Evolutionary conservation across 2,329 filamentous ascomycete species (phyloP).

Genomic region (Diaporthe sp.): DNA sequence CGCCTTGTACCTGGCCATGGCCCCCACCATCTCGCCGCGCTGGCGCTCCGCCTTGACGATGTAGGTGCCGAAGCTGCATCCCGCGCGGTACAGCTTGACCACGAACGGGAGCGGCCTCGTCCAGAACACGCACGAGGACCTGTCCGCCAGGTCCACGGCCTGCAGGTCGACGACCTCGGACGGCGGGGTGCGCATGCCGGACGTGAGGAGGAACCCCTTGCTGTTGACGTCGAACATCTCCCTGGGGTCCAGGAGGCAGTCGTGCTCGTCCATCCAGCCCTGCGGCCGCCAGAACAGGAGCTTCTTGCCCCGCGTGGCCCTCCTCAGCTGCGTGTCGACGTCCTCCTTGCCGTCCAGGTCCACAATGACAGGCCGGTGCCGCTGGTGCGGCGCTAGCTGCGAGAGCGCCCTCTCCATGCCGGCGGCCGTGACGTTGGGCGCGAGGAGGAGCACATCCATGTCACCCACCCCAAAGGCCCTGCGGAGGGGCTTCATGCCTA

Average conservation of each 20-base stretch:
- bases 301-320: conserved; percentile 38
- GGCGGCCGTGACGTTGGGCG: conserved; percentile 42
- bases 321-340: conserved; percentile 34
- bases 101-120: conserved; percentile 43
- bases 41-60: conserved; percentile 42
- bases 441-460: conserved; percentile 44
- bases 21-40: conserved; percentile 31
- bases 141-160: conserved; percentile 25
- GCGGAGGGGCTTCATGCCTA: conserved; percentile 45
- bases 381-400: conserved; percentile 43
- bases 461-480: conserved; percentile 44
- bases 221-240: conserved; percentile 45
- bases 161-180: conserved; percentile 41
- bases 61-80: conserved; percentile 46
- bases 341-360: conserved; percentile 38
- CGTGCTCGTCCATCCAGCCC: conserved; percentile 44
- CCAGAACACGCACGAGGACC: conserved; percentile 33
- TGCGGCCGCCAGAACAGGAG: conserved; percentile 46
- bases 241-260: conserved; percentile 43
- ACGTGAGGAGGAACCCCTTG: conserved; percentile 43
- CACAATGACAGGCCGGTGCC: conserved; percentile 41
- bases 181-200: conserved; percentile 43
- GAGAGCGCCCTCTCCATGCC: conserved; percentile 42
- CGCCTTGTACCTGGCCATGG: conserved; percentile 41
- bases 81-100: conserved; percentile 45